Base-by-base conservation (phyloP, 2,329 filamentous ascomycete genomes). In the Grosmannia serpens region DNA sequence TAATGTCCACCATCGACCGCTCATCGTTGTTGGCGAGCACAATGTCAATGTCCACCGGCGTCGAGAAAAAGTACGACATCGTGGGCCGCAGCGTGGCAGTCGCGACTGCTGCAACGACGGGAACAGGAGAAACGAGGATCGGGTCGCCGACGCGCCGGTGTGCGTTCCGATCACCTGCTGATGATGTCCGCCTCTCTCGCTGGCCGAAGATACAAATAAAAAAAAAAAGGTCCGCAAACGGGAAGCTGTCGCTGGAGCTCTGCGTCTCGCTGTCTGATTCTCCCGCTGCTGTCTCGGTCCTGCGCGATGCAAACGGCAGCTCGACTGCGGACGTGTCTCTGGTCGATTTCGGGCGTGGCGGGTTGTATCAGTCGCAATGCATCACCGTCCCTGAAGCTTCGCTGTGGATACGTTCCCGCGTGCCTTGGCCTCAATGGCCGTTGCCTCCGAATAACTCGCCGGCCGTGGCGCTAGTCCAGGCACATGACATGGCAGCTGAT, bases 51-150 rank as follows among this genome's bases (percentile, higher is more conserved):
- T 99, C 94, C 74, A 99, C 89, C 58, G 94, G 94, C 61, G 92
- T 96, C 66, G 91, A 91, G 79, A 97, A 99, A 78, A 95, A 95
- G 77, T 95, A 95, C 66, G 94, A 95, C 94, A 97, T 96, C 66
- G 64, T 72, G 67, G 59, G 22, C 13, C 13, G 20, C 20, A 31
- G 29, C 4, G 31, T n/a, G 26, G 49, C 22, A 29, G 49, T 10
- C 17, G 26, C 49, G 26, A 10, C 22, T 17, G 26, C 17, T 9
- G 15, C 26, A 31, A 26, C 15, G 9, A 49, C 46, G 26, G 15
- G 38, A 41, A 15, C 13, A 20, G 15, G 38, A 41, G 3, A 17
- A 20, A 17, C 4, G 38, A 5, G 17, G 41, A 20, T 20, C 26
- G 22, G 47, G 22, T 50, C 47, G 49, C 41, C n/a, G 49, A 27